A percentile compares a stretch with the other conserved stretches of the same genome.
phyloP scores from a whole-genome alignment of 2,329 filamentous ascomycete genomes.

The Alternaria triticina region DNA sequence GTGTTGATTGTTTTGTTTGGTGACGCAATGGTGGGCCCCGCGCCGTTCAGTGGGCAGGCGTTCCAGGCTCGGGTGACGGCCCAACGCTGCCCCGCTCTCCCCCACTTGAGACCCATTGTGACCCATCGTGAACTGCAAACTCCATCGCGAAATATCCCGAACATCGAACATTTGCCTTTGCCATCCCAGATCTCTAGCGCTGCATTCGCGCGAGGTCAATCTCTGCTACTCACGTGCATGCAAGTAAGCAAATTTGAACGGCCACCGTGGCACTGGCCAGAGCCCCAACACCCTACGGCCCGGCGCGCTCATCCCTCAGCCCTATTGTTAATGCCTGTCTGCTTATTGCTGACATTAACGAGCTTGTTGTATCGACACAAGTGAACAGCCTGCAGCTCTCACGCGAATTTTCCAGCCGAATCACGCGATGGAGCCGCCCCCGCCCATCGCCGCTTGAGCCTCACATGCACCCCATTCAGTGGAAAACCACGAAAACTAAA shows the following conservation, averaged over 20 bases:
- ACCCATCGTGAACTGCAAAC: slow-evolving; percentile 1
- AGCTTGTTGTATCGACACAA: not conserved
- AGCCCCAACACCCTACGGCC: not conserved
- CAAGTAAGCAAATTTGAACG: not conserved
- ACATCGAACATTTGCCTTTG: slow-evolving; percentile 1
- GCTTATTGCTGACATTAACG: not conserved
- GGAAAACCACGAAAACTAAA: not conserved
- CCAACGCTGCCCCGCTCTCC: slow-evolving; percentile 9
- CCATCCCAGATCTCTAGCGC: not conserved
- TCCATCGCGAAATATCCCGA: not conserved
- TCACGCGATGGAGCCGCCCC: not conserved
- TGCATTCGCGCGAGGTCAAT: not conserved
- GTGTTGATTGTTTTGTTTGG: slow-evolving; percentile 9
- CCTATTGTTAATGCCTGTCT: not conserved
- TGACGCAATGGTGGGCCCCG: slow-evolving; percentile 13
- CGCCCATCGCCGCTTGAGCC: not conserved
- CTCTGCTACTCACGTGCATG: not conserved
- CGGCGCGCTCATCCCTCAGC: not conserved
- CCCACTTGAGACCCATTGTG: slow-evolving; percentile 5
- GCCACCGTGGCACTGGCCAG: not conserved
- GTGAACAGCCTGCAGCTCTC: not conserved
- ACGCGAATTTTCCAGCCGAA: not conserved
- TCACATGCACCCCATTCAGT: not conserved
- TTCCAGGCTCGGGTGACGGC: slow-evolving; percentile 8
- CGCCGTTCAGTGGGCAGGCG: not conserved